phyloP scores from a whole-genome alignment of 352 stramenopile genomes.

The Globisporangium spinosum region DNA sequence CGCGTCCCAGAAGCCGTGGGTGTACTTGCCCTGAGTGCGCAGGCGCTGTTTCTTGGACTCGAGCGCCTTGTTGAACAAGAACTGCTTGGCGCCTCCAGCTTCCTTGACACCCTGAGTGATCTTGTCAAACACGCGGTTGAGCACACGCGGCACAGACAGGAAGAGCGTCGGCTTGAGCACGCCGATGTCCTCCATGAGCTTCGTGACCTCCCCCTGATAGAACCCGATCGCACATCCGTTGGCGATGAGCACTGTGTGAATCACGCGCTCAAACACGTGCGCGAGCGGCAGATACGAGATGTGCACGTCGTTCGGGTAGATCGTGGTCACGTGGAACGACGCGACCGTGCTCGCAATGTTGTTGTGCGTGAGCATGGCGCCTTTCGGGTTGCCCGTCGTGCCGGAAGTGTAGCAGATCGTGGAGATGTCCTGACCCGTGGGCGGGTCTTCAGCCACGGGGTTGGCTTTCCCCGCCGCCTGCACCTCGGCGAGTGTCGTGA shows the following conservation, averaged over 20 bases:
- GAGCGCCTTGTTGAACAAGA: constrained; percentile 86
- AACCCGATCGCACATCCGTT: constrained; percentile 89
- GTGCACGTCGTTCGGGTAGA: constrained; percentile 37
- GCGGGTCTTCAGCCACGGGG: too few species aligned
- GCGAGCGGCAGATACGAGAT: constrained; percentile 93
- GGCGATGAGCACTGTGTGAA: constrained; percentile 49
- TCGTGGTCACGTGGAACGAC: constrained; percentile 10
- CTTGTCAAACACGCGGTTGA: constrained; percentile 96
- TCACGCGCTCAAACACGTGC: constrained; percentile 92
- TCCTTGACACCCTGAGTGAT: constrained; percentile 64
- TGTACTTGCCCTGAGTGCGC: constrained; percentile 25
- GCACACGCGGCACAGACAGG: constrained; percentile 88
- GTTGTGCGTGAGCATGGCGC: constrained; percentile 57
- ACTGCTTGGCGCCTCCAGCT: constrained; percentile 85
- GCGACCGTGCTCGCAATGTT: constrained; percentile 30
- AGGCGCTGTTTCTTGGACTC: constrained; percentile 57
- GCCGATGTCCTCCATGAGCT: constrained; percentile 90
- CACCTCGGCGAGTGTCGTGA: too few species aligned
- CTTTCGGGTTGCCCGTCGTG: constrained; percentile 73
- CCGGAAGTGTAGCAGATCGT: constrained; percentile 91
- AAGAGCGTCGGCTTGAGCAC: constrained; percentile 91
- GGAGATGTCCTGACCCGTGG: constrained; percentile 68
- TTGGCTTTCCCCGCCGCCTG: too few species aligned
- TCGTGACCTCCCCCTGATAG: constrained; percentile 83
- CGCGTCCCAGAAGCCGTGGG: constrained; percentile 88